Evolutionary conservation across 768 basidiomycete genomes (phyloP).

Genomic region (Trichaptum fuscoviolaceum): DNA sequence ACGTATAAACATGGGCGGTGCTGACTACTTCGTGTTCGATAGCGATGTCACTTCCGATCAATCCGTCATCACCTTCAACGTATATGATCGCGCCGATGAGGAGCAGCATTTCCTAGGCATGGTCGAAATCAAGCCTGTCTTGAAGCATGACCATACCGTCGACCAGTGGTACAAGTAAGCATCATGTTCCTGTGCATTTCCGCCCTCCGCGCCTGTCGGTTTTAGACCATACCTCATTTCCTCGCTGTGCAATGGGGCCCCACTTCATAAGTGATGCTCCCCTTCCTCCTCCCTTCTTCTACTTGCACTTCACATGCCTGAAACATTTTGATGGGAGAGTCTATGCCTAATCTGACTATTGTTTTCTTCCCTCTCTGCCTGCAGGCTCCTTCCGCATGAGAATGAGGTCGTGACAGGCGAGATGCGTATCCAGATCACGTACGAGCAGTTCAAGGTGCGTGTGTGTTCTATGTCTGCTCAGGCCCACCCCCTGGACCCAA

Average conservation of each 20-base stretch:
- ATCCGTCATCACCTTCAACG: slow-evolving; percentile 78
- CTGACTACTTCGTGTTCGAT: slow-evolving; percentile 13
- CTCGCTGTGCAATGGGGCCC: not conserved
- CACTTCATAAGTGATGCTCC: slow-evolving; percentile 15
- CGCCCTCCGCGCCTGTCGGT: slow-evolving; percentile 6
- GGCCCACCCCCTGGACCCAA: not conserved
- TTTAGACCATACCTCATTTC: not conserved
- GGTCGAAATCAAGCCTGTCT: slow-evolving; percentile 84
- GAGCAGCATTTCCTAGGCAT: slow-evolving; percentile 90
- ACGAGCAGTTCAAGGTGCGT: slow-evolving; percentile 83
- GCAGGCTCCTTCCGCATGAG: slow-evolving; percentile 68
- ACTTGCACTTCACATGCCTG: slow-evolving; percentile 13
- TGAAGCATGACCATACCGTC: slow-evolving; percentile 90
- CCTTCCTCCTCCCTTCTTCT: slow-evolving; percentile 13
- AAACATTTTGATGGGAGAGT: slow-evolving; percentile 5
- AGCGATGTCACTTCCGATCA: slow-evolving; percentile 93
- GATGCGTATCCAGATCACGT: slow-evolving; percentile 91
- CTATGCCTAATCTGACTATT: slow-evolving; percentile 14
- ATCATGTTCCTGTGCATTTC: slow-evolving; percentile 1
- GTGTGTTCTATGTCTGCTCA: slow-evolving; percentile 20
- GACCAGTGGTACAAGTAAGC: slow-evolving; percentile 97
- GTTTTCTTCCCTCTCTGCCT: slow-evolving; percentile 11
- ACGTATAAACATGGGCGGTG: not conserved
- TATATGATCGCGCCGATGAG: slow-evolving; percentile 82
- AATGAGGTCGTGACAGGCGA: slow-evolving; percentile 86